phyloP scores from a whole-genome alignment of 129 eudicot genomes.

The Chrysanthemum seticuspe region DNA sequence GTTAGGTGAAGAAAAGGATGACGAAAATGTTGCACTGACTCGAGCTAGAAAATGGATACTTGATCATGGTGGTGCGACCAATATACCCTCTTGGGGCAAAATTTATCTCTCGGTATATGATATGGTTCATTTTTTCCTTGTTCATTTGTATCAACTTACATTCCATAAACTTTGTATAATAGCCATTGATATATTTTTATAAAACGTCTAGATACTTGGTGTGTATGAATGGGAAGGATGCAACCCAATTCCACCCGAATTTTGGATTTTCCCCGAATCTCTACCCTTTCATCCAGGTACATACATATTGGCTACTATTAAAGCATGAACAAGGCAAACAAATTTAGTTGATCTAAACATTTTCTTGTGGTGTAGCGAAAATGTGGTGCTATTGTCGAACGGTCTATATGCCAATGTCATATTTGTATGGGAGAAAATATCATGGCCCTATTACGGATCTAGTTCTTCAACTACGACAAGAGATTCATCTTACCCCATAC shows the following conservation, averaged over 20 bases:
- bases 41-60: slow-evolving; percentile 68
- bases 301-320: background rate
- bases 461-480: slow-evolving; percentile 48
- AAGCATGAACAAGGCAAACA: too few relatives aligned
- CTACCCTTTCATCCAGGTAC: slow-evolving; percentile 77
- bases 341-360: too few relatives aligned
- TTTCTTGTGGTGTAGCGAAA: slow-evolving; percentile 40
- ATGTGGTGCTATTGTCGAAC: slow-evolving; percentile 73
- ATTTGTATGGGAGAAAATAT: slow-evolving; percentile 46
- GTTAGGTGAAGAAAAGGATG: slow-evolving; percentile 56
- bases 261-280: slow-evolving; percentile 65
- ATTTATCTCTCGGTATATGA: slow-evolving; percentile 56
- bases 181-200: background rate
- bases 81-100: slow-evolving; percentile 72
- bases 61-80: slow-evolving; percentile 72
- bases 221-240: slow-evolving; percentile 78
- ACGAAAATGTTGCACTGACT: slow-evolving; percentile 40
- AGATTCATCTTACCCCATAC: slow-evolving; percentile 50
- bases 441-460: slow-evolving; percentile 66
- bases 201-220: slow-evolving; percentile 55
- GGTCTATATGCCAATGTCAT: slow-evolving; percentile 69
- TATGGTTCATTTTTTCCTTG: too few relatives aligned
- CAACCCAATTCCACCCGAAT: slow-evolving; percentile 84
- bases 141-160: too few relatives aligned
- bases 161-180: too few relatives aligned